Conservation (phyloP, 805 yeast genomes). For the Cyberlindnera veronae region DNA sequence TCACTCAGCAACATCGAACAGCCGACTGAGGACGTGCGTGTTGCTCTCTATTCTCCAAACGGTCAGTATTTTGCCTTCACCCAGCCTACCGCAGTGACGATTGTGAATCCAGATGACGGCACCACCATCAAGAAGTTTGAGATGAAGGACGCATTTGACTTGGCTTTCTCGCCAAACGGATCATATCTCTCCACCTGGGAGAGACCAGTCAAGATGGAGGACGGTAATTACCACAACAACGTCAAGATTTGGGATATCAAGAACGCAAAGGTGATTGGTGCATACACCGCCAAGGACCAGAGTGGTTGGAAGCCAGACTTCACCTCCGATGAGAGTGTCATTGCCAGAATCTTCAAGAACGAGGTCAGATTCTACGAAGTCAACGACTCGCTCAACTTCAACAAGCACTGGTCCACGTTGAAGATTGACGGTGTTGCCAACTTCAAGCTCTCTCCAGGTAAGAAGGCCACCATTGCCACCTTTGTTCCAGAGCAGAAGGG, state of each 20-base stretch:
- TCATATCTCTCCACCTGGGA: constrained; percentile 84
- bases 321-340: constrained; percentile 71
- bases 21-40: constrained; percentile 49
- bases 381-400: constrained; percentile 37
- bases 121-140: constrained; percentile 45
- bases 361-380: constrained; percentile 70
- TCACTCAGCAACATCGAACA: constrained; percentile 25
- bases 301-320: constrained; percentile 92
- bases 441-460: constrained; percentile 80
- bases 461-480: constrained; percentile 84
- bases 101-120: constrained; percentile 55
- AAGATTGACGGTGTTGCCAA: constrained; percentile 51
- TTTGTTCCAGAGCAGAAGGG: constrained; percentile 85
- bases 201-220: constrained; percentile 70
- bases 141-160: constrained; percentile 68
- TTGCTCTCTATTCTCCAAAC: constrained; percentile 62
- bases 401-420: constrained; percentile 57
- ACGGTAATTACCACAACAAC: constrained; percentile 75
- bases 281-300: constrained; percentile 78
- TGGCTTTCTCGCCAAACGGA: constrained; percentile 88
- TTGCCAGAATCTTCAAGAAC: constrained; percentile 57
- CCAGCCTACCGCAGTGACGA: constrained; percentile 55
- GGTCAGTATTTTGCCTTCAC: constrained; percentile 72
- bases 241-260: constrained; percentile 69
- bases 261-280: constrained; percentile 45